Evolutionary conservation across 1,139 yeast species (phyloP).

Genomic region (Pneumocystis sp.): DNA sequence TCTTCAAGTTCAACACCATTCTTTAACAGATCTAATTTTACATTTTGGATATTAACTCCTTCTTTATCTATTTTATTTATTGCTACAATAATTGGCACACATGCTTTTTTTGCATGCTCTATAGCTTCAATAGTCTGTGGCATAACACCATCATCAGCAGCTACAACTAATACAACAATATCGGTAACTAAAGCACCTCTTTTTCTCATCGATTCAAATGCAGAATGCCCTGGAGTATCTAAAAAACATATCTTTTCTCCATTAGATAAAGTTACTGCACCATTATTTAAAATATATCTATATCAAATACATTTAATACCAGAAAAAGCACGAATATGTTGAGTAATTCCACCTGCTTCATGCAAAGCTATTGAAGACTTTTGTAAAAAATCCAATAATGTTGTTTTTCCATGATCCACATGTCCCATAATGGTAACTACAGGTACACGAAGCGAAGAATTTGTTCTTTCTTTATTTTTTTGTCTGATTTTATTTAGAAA

Average conservation of each 20-base stretch:
- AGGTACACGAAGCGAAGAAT: conserved; percentile 63
- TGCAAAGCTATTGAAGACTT: conserved; percentile 68
- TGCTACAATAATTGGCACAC: conserved; percentile 80
- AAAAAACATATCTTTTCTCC: conserved; percentile 70
- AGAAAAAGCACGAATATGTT: conserved; percentile 93
- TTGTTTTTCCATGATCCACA: conserved; percentile 96
- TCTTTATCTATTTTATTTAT: conserved; percentile 82
- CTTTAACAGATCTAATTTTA: conserved; percentile 58
- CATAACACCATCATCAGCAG: conserved; percentile 95
- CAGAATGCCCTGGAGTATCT: conserved; percentile 98
- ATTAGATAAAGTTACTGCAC: conserved; percentile 50
- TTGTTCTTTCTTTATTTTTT: conserved; percentile 27
- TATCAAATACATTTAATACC: neutral
- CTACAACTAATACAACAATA: conserved; percentile 83
- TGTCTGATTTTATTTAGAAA: conserved; percentile 15
- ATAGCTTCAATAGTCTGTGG: conserved; percentile 96
- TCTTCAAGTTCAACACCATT: conserved; percentile 78
- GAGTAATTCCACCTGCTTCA: conserved; percentile 96
- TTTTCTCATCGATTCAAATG: conserved; percentile 88
- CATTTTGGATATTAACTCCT: conserved; percentile 56
- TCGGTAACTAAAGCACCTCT: conserved; percentile 93
- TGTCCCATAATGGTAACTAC: conserved; percentile 98
- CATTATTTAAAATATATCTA: neutral
- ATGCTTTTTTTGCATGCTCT: conserved; percentile 73
- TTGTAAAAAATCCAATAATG: conserved; percentile 71